Percentiles rank a stretch among this genome's conserved stretches.
Conservation (phyloP, 805 yeast species). For the Middelhovenomyces tepae region DNA sequence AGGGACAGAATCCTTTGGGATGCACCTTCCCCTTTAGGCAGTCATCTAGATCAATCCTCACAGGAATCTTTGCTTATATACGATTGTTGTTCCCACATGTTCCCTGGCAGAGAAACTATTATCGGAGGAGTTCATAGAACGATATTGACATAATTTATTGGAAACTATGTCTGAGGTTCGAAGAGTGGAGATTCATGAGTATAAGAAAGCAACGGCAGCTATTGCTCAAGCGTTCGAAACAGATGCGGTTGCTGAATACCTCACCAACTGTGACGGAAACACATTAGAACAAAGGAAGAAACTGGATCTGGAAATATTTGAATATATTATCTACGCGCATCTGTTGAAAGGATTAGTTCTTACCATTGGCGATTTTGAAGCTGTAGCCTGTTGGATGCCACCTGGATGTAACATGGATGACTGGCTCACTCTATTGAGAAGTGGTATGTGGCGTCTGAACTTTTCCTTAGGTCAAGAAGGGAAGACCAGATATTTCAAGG, state of each 20-base stretch:
- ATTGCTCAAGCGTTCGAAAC: slow-evolving; percentile 44
- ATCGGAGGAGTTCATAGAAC: no score
- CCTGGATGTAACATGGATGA: slow-evolving; percentile 20
- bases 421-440: slow-evolving; percentile 18
- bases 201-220: slow-evolving; percentile 47
- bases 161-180: slow-evolving; percentile 8
- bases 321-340: slow-evolving; percentile 44
- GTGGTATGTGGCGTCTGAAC: slow-evolving; percentile 30
- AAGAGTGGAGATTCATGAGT: slow-evolving; percentile 28
- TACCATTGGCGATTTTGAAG: slow-evolving; percentile 41
- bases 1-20: no score
- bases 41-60: no score
- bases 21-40: no score
- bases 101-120: no score
- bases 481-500: slow-evolving; percentile 41
- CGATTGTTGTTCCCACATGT: no score
- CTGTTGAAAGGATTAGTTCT: slow-evolving; percentile 43
- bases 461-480: slow-evolving; percentile 34
- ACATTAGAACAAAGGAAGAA: slow-evolving; percentile 29
- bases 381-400: slow-evolving; percentile 31
- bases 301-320: slow-evolving; percentile 44
- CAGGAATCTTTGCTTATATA: no score
- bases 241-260: slow-evolving; percentile 45
- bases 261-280: slow-evolving; percentile 35
- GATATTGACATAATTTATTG: slow-evolving; percentile 3